Evolutionary conservation across 768 basidiomycete species (phyloP).

Genomic region (Leucosporidium creatinivorum): DNA sequence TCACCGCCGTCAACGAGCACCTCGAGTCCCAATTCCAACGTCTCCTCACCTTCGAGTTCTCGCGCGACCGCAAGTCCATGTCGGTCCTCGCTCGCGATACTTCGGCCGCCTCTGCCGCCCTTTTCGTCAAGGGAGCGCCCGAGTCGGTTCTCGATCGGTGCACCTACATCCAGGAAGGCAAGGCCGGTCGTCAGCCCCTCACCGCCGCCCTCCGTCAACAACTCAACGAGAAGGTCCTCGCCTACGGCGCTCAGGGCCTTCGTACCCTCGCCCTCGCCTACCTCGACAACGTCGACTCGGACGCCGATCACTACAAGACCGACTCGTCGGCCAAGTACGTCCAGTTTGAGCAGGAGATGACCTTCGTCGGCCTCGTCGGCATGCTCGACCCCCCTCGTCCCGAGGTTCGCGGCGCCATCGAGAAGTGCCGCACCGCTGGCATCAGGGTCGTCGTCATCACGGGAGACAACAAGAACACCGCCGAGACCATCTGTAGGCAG

Average conservation of each 20-base stretch:
- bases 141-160: slow-evolving; percentile 91
- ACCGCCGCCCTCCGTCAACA: slow-evolving; percentile 54
- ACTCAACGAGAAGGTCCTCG: slow-evolving; percentile 58
- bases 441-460: slow-evolving; percentile 96
- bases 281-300: slow-evolving; percentile 64
- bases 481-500: slow-evolving; percentile 91
- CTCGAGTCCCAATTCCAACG: slow-evolving; percentile 69
- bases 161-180: slow-evolving; percentile 57
- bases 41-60: slow-evolving; percentile 92
- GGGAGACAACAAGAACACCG: slow-evolving; percentile 95
- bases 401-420: slow-evolving; percentile 77
- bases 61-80: slow-evolving; percentile 98
- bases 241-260: slow-evolving; percentile 73
- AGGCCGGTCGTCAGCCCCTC: slow-evolving; percentile 51
- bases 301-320: slow-evolving; percentile 72
- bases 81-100: slow-evolving; percentile 77
- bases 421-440: slow-evolving; percentile 83
- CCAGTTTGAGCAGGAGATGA: slow-evolving; percentile 82
- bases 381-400: slow-evolving; percentile 98
- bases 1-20: slow-evolving; percentile 75
- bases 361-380: slow-evolving; percentile 89
- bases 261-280: slow-evolving; percentile 89
- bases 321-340: slow-evolving; percentile 72
- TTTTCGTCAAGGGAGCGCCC: slow-evolving; percentile 93
- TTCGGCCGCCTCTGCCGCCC: slow-evolving; percentile 48